These are phyloP conservation scores for Acanthamoeba royreba DNA, from an alignment of 208 protist genomes.

Conservation along the genomic window DNA sequence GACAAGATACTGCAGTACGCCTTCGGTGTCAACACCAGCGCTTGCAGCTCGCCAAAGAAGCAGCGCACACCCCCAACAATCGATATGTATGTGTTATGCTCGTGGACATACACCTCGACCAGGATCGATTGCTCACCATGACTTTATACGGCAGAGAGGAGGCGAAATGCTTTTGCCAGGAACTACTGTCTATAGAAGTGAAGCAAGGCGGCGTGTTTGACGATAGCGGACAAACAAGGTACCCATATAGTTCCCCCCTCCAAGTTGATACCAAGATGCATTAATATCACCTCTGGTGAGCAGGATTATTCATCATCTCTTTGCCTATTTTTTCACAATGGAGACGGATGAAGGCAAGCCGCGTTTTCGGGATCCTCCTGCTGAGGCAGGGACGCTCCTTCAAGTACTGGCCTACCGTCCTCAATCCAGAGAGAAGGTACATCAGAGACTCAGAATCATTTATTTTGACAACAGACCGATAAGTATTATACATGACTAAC, in stretches of 20 bases:
- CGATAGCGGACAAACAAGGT: neutral
- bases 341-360: neutral
- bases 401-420: neutral
- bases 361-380: neutral
- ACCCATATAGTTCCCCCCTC: neutral
- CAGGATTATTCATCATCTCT: constrained; percentile 14
- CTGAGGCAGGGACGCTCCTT: neutral
- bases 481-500: too few relatives aligned
- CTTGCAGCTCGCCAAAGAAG: neutral
- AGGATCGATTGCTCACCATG: neutral
- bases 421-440: neutral
- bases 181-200: neutral
- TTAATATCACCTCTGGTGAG: neutral
- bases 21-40: neutral
- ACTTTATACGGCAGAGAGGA: neutral
- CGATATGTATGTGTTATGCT: too few relatives aligned
- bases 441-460: too few relatives aligned
- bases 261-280: too few relatives aligned
- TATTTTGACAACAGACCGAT: too few relatives aligned
- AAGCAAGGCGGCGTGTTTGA: constrained; percentile 9
- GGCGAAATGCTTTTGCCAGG: neutral
- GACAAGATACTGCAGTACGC: neutral
- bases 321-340: neutral
- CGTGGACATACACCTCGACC: neutral
- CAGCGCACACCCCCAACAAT: too few relatives aligned